These are phyloP conservation scores for Bacidia gigantensis DNA, from an alignment of 495 filamentous ascomycete genomes.

Conservation along the genomic window DNA sequence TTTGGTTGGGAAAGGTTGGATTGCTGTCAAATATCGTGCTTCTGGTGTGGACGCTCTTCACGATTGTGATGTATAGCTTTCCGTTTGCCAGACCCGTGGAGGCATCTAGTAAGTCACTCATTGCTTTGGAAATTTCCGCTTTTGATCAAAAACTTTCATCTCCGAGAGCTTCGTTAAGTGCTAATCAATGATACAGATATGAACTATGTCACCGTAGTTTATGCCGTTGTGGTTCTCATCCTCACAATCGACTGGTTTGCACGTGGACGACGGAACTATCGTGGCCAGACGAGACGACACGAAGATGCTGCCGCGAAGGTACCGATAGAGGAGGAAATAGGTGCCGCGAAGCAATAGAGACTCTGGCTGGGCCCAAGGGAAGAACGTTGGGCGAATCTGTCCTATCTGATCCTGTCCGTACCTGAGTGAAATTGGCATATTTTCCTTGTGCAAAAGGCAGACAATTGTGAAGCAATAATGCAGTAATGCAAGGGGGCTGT, in stretches of 20 bases:
- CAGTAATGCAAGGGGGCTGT: background rate
- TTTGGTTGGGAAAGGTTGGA: conserved; percentile 34
- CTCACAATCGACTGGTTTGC: conserved; percentile 33
- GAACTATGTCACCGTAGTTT: conserved; percentile 44
- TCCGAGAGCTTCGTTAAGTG: background rate
- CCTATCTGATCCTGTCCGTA: no score
- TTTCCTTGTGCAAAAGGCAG: no score
- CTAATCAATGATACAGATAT: conserved; percentile 26
- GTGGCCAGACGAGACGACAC: conserved; percentile 15
- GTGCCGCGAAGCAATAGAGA: no score
- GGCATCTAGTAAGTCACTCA: conserved; percentile 16
- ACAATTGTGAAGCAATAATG: no score
- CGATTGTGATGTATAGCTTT: conserved; percentile 41
- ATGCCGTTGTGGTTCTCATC: conserved; percentile 31
- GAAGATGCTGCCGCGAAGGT: conserved; percentile 8
- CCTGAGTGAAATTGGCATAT: no score
- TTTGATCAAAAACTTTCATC: background rate
- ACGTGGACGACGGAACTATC: conserved; percentile 29
- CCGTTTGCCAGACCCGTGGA: conserved; percentile 31
- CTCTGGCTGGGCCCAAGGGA: no score
- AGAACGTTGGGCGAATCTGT: no score
- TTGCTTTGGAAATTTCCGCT: background rate
- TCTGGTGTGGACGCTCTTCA: conserved; percentile 38
- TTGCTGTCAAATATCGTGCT: conserved; percentile 32
- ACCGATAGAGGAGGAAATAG: background rate